phyloP scores from a whole-genome alignment of 2,329 filamentous ascomycete species.

The Aureobasidium sp. region DNA sequence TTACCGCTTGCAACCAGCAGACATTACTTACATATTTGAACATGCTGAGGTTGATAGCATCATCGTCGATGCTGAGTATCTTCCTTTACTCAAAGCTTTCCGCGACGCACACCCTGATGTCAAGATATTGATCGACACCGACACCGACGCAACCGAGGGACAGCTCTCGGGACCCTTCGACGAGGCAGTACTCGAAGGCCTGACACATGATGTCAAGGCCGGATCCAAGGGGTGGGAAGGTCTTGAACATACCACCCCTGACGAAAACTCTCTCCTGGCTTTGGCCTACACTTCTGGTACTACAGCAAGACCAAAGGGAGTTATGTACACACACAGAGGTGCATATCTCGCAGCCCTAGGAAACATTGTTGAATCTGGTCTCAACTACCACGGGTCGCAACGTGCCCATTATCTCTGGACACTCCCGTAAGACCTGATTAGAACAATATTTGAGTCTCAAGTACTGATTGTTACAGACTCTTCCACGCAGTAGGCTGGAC shows the following conservation, averaged over 20 bases:
- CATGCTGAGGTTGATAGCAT: constrained; percentile 82
- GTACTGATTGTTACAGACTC: constrained; percentile 44
- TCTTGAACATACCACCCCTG: constrained; percentile 59
- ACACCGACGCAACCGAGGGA: constrained; percentile 71
- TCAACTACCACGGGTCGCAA: constrained; percentile 59
- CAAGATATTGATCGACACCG: constrained; percentile 71
- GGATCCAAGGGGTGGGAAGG: constrained; percentile 69
- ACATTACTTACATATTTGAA: constrained; percentile 84
- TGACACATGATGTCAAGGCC: constrained; percentile 60
- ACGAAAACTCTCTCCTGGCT: constrained; percentile 77
- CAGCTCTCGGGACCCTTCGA: constrained; percentile 74
- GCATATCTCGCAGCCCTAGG: constrained; percentile 76
- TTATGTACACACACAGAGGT: constrained; percentile 83
- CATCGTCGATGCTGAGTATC: constrained; percentile 78
- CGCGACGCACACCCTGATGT: constrained; percentile 54
- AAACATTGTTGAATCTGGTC: constrained; percentile 81
- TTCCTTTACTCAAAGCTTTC: constrained; percentile 62
- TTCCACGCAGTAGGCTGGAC: constrained; percentile 56
- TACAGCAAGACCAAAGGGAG: constrained; percentile 84
- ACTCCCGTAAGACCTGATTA: constrained; percentile 47
- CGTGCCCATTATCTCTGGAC: constrained; percentile 71
- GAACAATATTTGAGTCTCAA: background rate
- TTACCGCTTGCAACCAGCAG: constrained; percentile 70
- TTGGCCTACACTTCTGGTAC: constrained; percentile 93
- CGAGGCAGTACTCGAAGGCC: constrained; percentile 71